A percentile compares a stretch with the other conserved stretches of the same genome.
phyloP scores from a whole-genome alignment of 805 yeast genomes.

The Candida orba region DNA sequence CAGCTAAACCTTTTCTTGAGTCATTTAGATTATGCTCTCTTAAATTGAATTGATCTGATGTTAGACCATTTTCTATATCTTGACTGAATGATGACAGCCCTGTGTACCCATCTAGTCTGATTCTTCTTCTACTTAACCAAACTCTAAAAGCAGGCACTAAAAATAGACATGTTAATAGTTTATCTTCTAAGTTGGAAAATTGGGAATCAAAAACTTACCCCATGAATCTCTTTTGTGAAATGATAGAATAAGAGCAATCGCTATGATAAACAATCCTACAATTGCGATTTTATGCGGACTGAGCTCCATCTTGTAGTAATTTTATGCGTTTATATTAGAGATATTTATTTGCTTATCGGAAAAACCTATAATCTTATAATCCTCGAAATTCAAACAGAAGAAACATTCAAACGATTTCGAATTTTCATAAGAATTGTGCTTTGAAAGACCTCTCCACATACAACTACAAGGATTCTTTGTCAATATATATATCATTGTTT shows the following conservation, averaged over 20 bases:
- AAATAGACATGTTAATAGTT: neutral
- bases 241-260: neutral
- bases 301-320: neutral
- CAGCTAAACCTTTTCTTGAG: slow-evolving; percentile 54
- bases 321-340: neutral
- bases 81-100: slow-evolving; percentile 29
- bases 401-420: too few species aligned
- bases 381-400: too few species aligned
- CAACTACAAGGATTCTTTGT: too few species aligned
- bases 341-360: too few species aligned
- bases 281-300: neutral
- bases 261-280: neutral
- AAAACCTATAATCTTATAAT: too few species aligned
- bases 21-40: slow-evolving; percentile 42
- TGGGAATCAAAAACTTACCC: neutral
- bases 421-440: too few species aligned
- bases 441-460: too few species aligned
- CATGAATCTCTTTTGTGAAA: neutral
- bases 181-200: neutral
- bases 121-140: slow-evolving; percentile 19
- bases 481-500: too few species aligned
- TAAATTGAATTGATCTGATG: slow-evolving; percentile 53
- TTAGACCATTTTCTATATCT: slow-evolving; percentile 53
- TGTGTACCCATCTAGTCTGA: slow-evolving; percentile 21
- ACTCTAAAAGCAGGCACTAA: slow-evolving; percentile 17